Conservation (phyloP, 257 asterid species). For the Agastache rugosa region DNA sequence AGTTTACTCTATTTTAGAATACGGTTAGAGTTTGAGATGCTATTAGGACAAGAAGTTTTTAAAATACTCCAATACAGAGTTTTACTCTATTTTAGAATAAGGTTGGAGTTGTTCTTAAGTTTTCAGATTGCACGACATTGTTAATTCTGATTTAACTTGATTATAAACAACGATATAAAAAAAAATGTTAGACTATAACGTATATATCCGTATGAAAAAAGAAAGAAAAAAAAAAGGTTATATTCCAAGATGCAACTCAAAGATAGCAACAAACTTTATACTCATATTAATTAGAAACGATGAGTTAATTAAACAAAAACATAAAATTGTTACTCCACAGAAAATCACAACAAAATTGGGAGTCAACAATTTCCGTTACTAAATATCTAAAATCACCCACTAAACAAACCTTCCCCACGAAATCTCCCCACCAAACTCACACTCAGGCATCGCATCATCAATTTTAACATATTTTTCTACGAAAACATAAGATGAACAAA, state of each 20-base stretch:
- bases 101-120: no score
- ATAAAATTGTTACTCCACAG: neutral
- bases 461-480: conserved; percentile 7
- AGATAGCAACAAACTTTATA: neutral
- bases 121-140: no score
- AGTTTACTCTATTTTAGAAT: no score
- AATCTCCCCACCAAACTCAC: conserved; percentile 35
- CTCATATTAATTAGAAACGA: neutral
- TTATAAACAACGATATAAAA: no score
- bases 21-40: no score
- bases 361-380: conserved; percentile 27
- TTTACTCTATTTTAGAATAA: no score
- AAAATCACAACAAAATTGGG: conserved; percentile 44
- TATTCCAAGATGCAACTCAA: neutral
- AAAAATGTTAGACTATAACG: no score
- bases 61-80: no score
- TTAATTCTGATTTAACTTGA: no score
- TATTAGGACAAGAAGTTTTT: no score
- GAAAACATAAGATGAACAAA: conserved; percentile 1
- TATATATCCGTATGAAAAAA: no score
- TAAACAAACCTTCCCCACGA: conserved; percentile 36
- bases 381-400: neutral
- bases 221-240: no score
- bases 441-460: neutral
- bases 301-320: neutral